These are phyloP conservation scores for Malassezia restricta DNA, from an alignment of 1,284 basidiomycete species.

Conservation along the genomic window DNA sequence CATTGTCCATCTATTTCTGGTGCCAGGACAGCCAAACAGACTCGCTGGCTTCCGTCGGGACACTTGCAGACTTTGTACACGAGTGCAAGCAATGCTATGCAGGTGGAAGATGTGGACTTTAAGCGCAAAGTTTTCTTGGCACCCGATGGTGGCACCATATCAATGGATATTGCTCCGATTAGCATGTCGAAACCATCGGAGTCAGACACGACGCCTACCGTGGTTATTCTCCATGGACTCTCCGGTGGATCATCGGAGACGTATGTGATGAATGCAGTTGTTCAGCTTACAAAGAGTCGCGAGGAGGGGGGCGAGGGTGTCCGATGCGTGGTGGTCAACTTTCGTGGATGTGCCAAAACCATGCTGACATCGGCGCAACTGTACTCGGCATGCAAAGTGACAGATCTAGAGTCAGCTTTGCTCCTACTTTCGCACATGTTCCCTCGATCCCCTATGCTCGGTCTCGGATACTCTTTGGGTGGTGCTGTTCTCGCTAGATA, in stretches of 20 bases:
- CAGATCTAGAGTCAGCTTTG: conserved; percentile 70
- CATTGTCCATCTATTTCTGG: conserved; percentile 12
- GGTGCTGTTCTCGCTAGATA: conserved; percentile 85
- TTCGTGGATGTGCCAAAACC: conserved; percentile 81
- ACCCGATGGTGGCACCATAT: conserved; percentile 40
- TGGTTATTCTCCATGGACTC: conserved; percentile 40
- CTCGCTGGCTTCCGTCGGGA: conserved; percentile 31
- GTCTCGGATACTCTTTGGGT: conserved; percentile 84
- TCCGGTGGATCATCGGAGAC: conserved; percentile 41
- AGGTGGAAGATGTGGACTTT: conserved; percentile 31
- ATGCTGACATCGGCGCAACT: conserved; percentile 61
- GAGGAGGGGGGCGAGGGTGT: conserved; percentile 53
- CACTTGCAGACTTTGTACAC: conserved; percentile 42
- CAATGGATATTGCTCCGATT: conserved; percentile 29
- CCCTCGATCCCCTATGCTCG: conserved; percentile 69
- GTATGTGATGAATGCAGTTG: conserved; percentile 38
- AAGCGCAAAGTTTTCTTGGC: conserved; percentile 32
- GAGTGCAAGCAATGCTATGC: conserved; percentile 24
- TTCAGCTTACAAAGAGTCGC: conserved; percentile 30
- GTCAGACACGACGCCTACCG: conserved; percentile 24
- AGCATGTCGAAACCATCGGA: conserved; percentile 16
- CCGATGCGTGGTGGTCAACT: conserved; percentile 47
- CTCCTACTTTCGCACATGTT: conserved; percentile 63
- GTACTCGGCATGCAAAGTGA: conserved; percentile 67
- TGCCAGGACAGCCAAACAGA: conserved; percentile 15